phyloP scores from a whole-genome alignment of 371 early-diverging fungal species.

The Mortierella sp. region DNA sequence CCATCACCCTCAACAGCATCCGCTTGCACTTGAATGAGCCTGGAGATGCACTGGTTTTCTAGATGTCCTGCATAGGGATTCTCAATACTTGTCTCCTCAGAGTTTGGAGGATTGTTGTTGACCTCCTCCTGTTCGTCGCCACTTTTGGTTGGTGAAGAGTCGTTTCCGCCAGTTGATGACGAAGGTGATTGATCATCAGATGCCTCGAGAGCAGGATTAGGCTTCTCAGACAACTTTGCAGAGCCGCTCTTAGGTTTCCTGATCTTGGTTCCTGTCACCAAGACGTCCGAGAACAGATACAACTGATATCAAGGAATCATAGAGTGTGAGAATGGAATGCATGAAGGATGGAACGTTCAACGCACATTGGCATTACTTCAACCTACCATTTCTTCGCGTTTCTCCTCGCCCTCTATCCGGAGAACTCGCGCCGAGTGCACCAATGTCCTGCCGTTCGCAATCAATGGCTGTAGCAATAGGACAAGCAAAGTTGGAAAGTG shows the following conservation, averaged over 20 bases:
- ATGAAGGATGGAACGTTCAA: background rate
- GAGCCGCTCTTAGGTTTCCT: background rate
- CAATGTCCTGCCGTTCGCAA: slow-evolving; percentile 42
- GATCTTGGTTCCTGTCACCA: slow-evolving; percentile 49
- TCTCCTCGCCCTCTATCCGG: slow-evolving; percentile 15
- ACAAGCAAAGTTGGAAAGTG: background rate
- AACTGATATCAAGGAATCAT: slow-evolving; percentile 10
- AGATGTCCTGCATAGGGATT: slow-evolving; percentile 52
- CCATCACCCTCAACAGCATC: slow-evolving; percentile 38
- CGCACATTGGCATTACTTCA: background rate
- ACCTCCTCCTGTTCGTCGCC: too few species aligned
- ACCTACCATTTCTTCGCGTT: slow-evolving; percentile 37
- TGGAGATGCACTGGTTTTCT: slow-evolving; percentile 36
- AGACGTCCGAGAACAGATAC: slow-evolving; percentile 45
- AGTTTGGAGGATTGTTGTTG: too few species aligned
- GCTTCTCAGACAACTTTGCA: background rate
- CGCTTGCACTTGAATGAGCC: slow-evolving; percentile 43
- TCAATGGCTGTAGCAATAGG: slow-evolving; percentile 23
- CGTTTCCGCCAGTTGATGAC: background rate
- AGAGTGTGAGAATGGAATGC: too few species aligned
- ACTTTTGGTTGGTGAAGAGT: background rate
- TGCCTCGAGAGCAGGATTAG: background rate
- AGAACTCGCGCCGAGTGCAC: slow-evolving; percentile 24
- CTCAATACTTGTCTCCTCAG: slow-evolving; percentile 2
- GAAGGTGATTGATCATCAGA: too few species aligned